These are phyloP conservation scores for Dactylorhiza incarnata DNA, from an alignment of 106 monocot genomes.

Conservation along the genomic window DNA sequence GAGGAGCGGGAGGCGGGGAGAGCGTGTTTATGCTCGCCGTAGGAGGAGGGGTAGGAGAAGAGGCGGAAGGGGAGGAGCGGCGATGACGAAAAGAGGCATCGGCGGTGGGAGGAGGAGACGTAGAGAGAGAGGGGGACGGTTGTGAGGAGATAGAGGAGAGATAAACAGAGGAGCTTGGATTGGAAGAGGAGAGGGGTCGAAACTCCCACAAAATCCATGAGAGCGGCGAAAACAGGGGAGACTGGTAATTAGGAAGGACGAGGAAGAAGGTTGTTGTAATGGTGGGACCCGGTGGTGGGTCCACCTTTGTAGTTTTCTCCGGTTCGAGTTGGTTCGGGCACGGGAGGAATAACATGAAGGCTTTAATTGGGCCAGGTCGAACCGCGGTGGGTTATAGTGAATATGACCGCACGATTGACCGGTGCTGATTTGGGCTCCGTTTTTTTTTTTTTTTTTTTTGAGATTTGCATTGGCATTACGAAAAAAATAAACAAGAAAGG, in stretches of 20 bases:
- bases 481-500: no score
- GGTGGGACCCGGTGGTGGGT: neutral
- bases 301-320: neutral
- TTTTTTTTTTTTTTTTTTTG: no score
- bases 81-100: conserved; percentile 15
- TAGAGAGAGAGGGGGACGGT: conserved; percentile 60
- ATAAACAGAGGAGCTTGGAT: conserved; percentile 74
- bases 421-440: no score
- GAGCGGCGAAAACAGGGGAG: neutral
- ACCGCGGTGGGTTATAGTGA: neutral
- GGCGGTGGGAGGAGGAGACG: conserved; percentile 44
- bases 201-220: conserved; percentile 28
- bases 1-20: conserved; percentile 44
- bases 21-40: conserved; percentile 90
- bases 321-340: neutral
- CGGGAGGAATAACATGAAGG: neutral
- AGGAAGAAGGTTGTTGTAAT: neutral
- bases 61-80: conserved; percentile 8
- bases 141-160: conserved; percentile 78
- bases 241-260: neutral
- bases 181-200: conserved; percentile 56
- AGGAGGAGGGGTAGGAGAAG: conserved; percentile 57
- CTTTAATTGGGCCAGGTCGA: neutral
- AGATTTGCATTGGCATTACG: no score
- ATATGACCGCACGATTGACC: neutral